Evolutionary conservation across 2,329 filamentous ascomycete genomes (phyloP).

Genomic region (Clonostachys rosea): DNA sequence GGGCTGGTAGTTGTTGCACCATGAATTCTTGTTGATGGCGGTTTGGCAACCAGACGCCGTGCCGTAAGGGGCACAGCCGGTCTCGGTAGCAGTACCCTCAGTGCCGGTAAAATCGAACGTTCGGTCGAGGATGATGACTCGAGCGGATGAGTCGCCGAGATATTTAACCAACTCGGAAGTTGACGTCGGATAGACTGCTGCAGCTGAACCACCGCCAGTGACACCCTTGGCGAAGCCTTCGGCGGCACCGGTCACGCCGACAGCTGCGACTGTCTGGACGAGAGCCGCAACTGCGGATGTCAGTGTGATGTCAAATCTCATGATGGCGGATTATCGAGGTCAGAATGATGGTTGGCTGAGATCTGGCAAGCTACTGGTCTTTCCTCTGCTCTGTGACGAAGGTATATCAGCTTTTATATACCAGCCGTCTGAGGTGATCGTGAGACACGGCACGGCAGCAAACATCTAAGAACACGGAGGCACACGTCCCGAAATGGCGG

Average conservation of each 20-base stretch:
- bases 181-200: conserved; percentile 46
- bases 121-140: conserved; percentile 54
- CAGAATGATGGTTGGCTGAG: too few relatives aligned
- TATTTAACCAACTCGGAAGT: conserved; percentile 54
- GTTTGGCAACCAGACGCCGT: conserved; percentile 48
- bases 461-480: too few relatives aligned
- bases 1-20: conserved; percentile 54
- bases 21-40: conserved; percentile 32
- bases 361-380: too few relatives aligned
- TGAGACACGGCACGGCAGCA: too few relatives aligned
- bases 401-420: too few relatives aligned
- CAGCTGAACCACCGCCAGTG: conserved; percentile 54
- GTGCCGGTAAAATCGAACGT: conserved; percentile 50
- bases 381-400: too few relatives aligned
- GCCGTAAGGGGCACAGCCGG: conserved; percentile 56
- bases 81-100: conserved; percentile 45
- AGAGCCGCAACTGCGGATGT: too few relatives aligned
- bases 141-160: conserved; percentile 45
- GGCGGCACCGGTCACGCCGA: conserved; percentile 27
- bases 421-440: too few relatives aligned
- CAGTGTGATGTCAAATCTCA: too few relatives aligned
- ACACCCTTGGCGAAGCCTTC: conserved; percentile 43
- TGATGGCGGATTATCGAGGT: too few relatives aligned
- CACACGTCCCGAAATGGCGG: too few relatives aligned
- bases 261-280: conserved; percentile 4